Conservation (phyloP, 2,329 filamentous ascomycete genomes). For the Seiridium unicorne region DNA sequence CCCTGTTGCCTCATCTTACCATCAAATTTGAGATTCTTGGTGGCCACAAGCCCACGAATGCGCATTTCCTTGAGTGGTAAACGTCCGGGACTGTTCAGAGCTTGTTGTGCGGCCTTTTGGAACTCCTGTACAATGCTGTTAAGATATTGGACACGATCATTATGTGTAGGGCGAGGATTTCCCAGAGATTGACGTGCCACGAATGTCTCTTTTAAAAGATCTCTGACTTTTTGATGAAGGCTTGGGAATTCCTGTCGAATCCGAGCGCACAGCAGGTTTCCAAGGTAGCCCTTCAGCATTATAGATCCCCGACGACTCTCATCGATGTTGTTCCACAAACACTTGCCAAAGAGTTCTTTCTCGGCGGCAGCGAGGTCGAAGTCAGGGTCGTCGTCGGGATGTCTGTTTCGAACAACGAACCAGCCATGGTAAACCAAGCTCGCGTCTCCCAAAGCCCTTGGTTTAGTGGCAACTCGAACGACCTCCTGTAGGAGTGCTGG, state of each 20-base stretch:
- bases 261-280: slow-evolving; percentile 21
- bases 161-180: slow-evolving; percentile 19
- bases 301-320: slow-evolving; percentile 23
- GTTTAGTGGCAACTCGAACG: slow-evolving; percentile 12
- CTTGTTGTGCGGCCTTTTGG: slow-evolving; percentile 13
- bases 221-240: slow-evolving; percentile 21
- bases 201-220: slow-evolving; percentile 16
- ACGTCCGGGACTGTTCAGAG: slow-evolving; percentile 23
- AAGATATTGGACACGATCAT: slow-evolving; percentile 24
- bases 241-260: slow-evolving; percentile 20
- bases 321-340: slow-evolving; percentile 26
- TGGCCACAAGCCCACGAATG: slow-evolving; percentile 21
- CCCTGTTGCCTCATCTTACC: not conserved
- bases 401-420: slow-evolving; percentile 35
- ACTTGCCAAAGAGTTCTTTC: slow-evolving; percentile 21
- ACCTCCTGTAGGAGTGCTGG: slow-evolving; percentile 11
- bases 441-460: not conserved
- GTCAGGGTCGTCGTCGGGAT: slow-evolving; percentile 16
- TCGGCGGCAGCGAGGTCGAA: slow-evolving; percentile 27
- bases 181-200: slow-evolving; percentile 19
- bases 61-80: slow-evolving; percentile 17
- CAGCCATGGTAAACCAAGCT: slow-evolving; percentile 23
- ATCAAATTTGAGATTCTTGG: not conserved
- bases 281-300: slow-evolving; percentile 27
- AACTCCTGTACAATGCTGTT: slow-evolving; percentile 20